Percentiles rank a stretch among this genome's conserved stretches.
phyloP scores from a whole-genome alignment of 1,139 yeast species.

The Komagataea norvegica region DNA sequence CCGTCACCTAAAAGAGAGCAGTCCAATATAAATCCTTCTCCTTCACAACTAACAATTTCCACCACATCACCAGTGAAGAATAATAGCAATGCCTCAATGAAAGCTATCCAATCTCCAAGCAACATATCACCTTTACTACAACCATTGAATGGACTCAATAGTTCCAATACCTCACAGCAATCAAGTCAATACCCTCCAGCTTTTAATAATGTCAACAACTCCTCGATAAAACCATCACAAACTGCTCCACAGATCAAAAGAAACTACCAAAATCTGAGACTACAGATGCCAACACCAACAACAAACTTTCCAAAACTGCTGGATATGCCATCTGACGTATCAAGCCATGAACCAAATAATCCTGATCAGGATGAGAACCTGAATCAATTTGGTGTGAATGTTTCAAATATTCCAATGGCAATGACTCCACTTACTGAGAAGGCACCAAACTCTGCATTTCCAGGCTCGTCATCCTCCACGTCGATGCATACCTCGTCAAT shows the following conservation, averaged over 20 bases:
- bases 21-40: slow-evolving; percentile 15
- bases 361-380: slow-evolving; percentile 33
- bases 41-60: slow-evolving; percentile 15
- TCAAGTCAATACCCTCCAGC: slow-evolving; percentile 13
- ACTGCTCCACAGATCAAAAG: slow-evolving; percentile 31
- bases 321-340: slow-evolving; percentile 22
- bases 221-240: slow-evolving; percentile 18
- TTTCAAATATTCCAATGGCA: slow-evolving; percentile 48
- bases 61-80: slow-evolving; percentile 23
- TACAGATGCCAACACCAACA: slow-evolving; percentile 49
- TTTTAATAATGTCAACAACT: slow-evolving; percentile 3
- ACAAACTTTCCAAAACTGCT: slow-evolving; percentile 30
- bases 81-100: slow-evolving; percentile 17
- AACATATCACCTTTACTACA: slow-evolving; percentile 26
- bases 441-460: slow-evolving; percentile 21
- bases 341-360: slow-evolving; percentile 17
- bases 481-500: slow-evolving; percentile 2
- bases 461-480: background rate
- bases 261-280: slow-evolving; percentile 37
- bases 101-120: slow-evolving; percentile 24
- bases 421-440: slow-evolving; percentile 79
- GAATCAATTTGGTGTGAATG: slow-evolving; percentile 63
- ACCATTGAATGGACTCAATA: slow-evolving; percentile 19
- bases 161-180: background rate
- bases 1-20: slow-evolving; percentile 26